A percentile compares a stretch with the other conserved stretches of the same genome.
Evolutionary conservation across 1,284 basidiomycete species (phyloP).

Genomic region (Ceratobasidium sp.): DNA sequence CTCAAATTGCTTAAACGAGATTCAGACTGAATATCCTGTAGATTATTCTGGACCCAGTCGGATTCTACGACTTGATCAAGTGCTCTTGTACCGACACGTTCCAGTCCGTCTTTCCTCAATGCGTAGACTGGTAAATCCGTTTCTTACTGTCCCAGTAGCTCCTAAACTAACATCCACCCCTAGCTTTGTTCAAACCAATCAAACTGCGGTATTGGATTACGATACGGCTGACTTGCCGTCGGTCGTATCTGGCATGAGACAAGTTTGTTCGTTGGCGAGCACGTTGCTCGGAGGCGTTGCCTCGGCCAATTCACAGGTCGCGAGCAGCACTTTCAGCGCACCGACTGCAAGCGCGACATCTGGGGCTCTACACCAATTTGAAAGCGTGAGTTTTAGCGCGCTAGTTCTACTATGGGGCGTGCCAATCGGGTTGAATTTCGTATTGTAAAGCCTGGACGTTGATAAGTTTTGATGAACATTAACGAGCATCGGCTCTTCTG

Average conservation of each 20-base stretch:
- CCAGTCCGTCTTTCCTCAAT: slow-evolving; percentile 75
- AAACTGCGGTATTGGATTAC: slow-evolving; percentile 65
- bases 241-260: slow-evolving; percentile 66
- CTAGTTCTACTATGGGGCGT: background rate
- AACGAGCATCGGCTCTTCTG: background rate
- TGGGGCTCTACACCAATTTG: background rate
- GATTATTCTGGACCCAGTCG: slow-evolving; percentile 74
- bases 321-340: slow-evolving; percentile 54
- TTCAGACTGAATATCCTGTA: slow-evolving; percentile 51
- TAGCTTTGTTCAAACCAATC: slow-evolving; percentile 73
- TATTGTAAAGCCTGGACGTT: background rate
- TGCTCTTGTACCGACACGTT: slow-evolving; percentile 79
- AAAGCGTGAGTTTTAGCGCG: background rate
- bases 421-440: too few species aligned
- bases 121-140: slow-evolving; percentile 71
- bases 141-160: background rate
- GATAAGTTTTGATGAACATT: background rate
- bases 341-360: slow-evolving; percentile 27
- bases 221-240: slow-evolving; percentile 59
- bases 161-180: slow-evolving; percentile 3
- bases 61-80: slow-evolving; percentile 73
- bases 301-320: slow-evolving; percentile 63
- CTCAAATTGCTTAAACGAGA: background rate
- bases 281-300: slow-evolving; percentile 69
- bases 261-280: slow-evolving; percentile 68